Base-by-base conservation (phyloP, 208 protist species). In the Wallacemonas sp. region DNA sequence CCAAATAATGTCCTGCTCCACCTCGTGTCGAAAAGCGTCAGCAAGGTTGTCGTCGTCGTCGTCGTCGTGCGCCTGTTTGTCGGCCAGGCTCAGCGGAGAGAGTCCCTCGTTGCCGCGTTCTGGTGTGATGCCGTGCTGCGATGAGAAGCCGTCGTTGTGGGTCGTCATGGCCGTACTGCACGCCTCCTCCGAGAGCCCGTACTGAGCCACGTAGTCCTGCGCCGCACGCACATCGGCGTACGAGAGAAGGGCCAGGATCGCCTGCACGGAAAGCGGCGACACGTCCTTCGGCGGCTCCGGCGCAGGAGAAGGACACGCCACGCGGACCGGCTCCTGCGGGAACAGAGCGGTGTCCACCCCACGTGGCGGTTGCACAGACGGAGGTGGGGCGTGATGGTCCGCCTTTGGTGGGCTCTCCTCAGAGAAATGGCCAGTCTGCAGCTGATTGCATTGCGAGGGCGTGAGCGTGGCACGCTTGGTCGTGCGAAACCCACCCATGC, bases 191-290 rank as follows among this genome's bases (percentile, higher is more conserved):
- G n/a, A 25, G 41, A 54, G 23, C 16, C 46, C 62, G 33, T 12
- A 57, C 2, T 28, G 62, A 4, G 5, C 10, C n/a, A 57, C 42
- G 33, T 55, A 55, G 55, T 70, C 65, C 31, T 70, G 65, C 44
- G 36, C 18, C 10, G 38, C 54, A 5, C 65, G 52, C n/a, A 70
- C 65, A 23, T 70, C 52, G 5, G 52, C 50, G 54, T 63, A 70
- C 28, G 65, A 50, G 14, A 70, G 29, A 3, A 20, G n/a, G 4
- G 33, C 28, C 32, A 68, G 23, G 16, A 44, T n/a, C 52, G 25
- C 32, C 5, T 38, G 31, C 14, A 8, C 18, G 11, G 29, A 10
- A 5, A 32, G 26, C 23, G 28, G 29, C 18, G 18, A 22, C 29
- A 29, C 10, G 8, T 59, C 52, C 52, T 41, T 25, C 16, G 8